Percentiles rank a stretch among this genome's conserved stretches.
Evolutionary conservation across 2,329 filamentous ascomycete genomes (phyloP).

Genomic region (Aspergillus aculeatinus): DNA sequence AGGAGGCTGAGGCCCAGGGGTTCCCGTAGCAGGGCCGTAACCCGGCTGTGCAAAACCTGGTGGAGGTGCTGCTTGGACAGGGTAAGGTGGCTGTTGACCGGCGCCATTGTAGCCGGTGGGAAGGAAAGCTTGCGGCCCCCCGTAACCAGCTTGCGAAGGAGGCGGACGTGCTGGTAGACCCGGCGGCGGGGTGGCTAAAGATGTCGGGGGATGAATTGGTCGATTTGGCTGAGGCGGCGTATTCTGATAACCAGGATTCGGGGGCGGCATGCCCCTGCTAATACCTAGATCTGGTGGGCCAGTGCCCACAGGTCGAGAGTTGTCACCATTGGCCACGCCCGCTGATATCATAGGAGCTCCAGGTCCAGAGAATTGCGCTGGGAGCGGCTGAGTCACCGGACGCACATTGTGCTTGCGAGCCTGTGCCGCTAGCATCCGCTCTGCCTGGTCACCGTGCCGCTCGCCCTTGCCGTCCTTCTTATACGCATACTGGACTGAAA

Average conservation of each 20-base stretch:
- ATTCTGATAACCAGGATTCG: conserved; percentile 42
- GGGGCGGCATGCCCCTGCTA: conserved; percentile 43
- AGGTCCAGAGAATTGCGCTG: conserved; percentile 66
- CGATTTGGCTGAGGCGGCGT: conserved; percentile 48
- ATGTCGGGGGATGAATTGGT: conserved; percentile 57
- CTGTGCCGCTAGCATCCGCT: conserved; percentile 85
- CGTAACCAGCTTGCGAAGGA: conserved; percentile 65
- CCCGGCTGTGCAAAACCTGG: conserved; percentile 54
- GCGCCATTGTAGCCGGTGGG: conserved; percentile 40
- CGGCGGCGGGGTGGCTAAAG: conserved; percentile 48
- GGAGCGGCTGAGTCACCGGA: conserved; percentile 73
- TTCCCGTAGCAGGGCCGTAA: conserved; percentile 40
- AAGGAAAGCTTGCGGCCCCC: conserved; percentile 54
- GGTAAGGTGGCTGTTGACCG: conserved; percentile 30
- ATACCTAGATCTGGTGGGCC: conserved; percentile 35
- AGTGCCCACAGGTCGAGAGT: conserved; percentile 33
- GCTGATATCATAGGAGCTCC: conserved; percentile 44
- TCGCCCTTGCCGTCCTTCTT: conserved; percentile 99
- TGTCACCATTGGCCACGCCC: conserved; percentile 46
- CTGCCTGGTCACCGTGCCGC: conserved; percentile 89
- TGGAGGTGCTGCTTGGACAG: conserved; percentile 46
- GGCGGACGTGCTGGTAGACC: conserved; percentile 68
- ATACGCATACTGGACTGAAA: conserved; percentile 96
- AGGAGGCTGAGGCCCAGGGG: conserved; percentile 32
- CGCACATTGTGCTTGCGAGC: conserved; percentile 93